phyloP scores from a whole-genome alignment of 129 eudicot species.

The Glebionis coronaria region DNA sequence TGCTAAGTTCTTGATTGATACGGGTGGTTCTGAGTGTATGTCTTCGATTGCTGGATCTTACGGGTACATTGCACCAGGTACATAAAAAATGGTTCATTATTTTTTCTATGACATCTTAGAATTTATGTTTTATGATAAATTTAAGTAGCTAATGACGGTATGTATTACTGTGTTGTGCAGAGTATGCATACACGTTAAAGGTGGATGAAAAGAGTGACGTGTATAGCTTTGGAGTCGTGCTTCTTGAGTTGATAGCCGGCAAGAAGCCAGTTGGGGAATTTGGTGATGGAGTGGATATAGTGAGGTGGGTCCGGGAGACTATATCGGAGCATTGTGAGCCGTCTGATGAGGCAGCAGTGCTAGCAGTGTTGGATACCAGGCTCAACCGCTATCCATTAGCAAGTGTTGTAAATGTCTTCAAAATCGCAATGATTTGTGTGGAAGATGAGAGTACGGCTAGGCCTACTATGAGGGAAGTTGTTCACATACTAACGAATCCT shows the following conservation, averaged over 20 bases:
- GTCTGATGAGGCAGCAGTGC: slow-evolving; percentile 58
- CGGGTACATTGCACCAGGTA: slow-evolving; percentile 97
- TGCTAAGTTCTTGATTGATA: slow-evolving; percentile 72
- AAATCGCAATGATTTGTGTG: slow-evolving; percentile 84
- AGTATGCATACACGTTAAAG: slow-evolving; percentile 87
- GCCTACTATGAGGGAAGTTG: slow-evolving; percentile 97
- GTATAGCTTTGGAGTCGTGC: slow-evolving; percentile 90
- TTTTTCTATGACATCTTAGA: too few relatives aligned
- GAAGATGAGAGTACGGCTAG: slow-evolving; percentile 71
- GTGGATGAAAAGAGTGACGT: slow-evolving; percentile 93
- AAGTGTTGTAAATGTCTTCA: slow-evolving; percentile 61
- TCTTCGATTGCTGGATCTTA: slow-evolving; percentile 91
- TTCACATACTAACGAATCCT: slow-evolving; percentile 73
- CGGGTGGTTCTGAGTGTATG: slow-evolving; percentile 87
- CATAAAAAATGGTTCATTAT: too few relatives aligned
- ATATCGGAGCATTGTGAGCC: slow-evolving; percentile 56
- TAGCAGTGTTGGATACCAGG: slow-evolving; percentile 79
- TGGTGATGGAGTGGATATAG: slow-evolving; percentile 94
- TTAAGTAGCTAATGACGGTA: too few relatives aligned
- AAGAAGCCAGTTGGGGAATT: slow-evolving; percentile 88
- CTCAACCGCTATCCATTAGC: slow-evolving; percentile 53
- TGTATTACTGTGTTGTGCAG: slow-evolving; percentile 30
- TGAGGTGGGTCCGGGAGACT: slow-evolving; percentile 75
- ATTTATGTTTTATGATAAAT: too few relatives aligned
- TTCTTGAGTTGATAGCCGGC: slow-evolving; percentile 79